Conservation (phyloP, 2,329 filamentous ascomycete species). For the Elsinoe arachidis region DNA sequence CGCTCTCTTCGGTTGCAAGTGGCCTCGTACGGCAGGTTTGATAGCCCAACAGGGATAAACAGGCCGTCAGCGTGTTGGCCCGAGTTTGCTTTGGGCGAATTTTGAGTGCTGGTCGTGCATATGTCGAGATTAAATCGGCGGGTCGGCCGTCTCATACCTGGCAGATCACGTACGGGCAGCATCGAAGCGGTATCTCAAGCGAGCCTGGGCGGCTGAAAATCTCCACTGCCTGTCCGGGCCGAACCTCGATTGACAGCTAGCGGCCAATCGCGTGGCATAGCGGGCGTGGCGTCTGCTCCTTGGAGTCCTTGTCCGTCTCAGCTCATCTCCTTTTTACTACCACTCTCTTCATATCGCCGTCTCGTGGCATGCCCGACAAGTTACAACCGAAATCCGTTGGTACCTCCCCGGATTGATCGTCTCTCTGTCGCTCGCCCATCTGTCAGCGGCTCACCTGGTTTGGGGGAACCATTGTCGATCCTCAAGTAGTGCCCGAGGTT, state of each 20-base stretch:
- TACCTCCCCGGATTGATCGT: neutral
- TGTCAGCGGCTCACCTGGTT: constrained; percentile 3
- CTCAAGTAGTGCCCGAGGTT: neutral
- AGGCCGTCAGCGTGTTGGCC: constrained; percentile 9
- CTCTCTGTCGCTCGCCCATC: neutral
- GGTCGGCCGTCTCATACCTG: neutral
- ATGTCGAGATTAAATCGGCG: constrained; percentile 2
- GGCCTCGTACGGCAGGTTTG: neutral
- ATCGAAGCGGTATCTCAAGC: neutral
- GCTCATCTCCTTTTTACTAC: constrained; percentile 1
- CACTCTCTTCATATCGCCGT: neutral
- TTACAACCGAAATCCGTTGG: neutral
- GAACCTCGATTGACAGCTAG: constrained; percentile 2
- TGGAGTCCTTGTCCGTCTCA: neutral
- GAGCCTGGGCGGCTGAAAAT: neutral
- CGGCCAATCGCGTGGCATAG: constrained; percentile 1
- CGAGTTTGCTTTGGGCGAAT: constrained; percentile 3
- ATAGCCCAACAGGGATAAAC: neutral
- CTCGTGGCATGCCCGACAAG: neutral
- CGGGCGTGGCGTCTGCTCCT: neutral
- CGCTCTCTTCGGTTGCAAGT: neutral
- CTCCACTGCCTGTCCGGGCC: constrained; percentile 1
- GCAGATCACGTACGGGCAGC: neutral
- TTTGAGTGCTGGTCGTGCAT: constrained; percentile 8
- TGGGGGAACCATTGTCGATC: constrained; percentile 5